Conservation (phyloP, 78 protist species). For the Emiliania huxleyi region DNA sequence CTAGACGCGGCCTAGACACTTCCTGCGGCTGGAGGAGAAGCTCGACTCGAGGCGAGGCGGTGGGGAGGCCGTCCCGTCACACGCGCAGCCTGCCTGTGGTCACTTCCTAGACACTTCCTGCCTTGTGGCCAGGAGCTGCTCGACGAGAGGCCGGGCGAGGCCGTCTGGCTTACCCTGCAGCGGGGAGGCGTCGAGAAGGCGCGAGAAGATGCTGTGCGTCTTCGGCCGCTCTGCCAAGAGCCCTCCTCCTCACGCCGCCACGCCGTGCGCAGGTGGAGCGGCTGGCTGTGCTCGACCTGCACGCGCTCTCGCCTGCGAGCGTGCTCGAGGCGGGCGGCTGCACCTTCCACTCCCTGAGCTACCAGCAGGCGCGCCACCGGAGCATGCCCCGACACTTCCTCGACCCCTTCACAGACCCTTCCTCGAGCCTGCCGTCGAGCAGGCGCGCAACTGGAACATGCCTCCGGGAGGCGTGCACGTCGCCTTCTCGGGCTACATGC, state of each 20-base stretch:
- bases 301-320: conserved; percentile 11
- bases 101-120: too few relatives aligned
- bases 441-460: background rate
- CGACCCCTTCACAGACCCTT: too few relatives aligned
- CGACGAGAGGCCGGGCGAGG: background rate
- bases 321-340: conserved; percentile 35
- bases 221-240: too few relatives aligned
- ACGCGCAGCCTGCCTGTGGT: too few relatives aligned
- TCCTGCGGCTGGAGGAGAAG: too few relatives aligned
- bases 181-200: background rate
- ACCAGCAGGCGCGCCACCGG: conserved; percentile 1
- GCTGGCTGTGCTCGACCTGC: conserved; percentile 36
- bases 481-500: conserved; percentile 54
- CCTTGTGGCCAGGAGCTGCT: background rate
- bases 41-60: too few relatives aligned
- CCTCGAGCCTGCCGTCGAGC: too few relatives aligned
- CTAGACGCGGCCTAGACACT: too few relatives aligned
- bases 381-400: background rate
- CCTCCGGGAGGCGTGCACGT: conserved; percentile 42
- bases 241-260: too few relatives aligned
- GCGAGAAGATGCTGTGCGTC: too few relatives aligned
- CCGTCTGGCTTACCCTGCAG: background rate
- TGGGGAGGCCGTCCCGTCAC: too few relatives aligned
- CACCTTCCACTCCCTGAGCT: conserved; percentile 45
- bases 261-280: too few relatives aligned